Base-by-base conservation (phyloP, 2,329 filamentous ascomycete species). In the Paradendryphiella salina region DNA sequence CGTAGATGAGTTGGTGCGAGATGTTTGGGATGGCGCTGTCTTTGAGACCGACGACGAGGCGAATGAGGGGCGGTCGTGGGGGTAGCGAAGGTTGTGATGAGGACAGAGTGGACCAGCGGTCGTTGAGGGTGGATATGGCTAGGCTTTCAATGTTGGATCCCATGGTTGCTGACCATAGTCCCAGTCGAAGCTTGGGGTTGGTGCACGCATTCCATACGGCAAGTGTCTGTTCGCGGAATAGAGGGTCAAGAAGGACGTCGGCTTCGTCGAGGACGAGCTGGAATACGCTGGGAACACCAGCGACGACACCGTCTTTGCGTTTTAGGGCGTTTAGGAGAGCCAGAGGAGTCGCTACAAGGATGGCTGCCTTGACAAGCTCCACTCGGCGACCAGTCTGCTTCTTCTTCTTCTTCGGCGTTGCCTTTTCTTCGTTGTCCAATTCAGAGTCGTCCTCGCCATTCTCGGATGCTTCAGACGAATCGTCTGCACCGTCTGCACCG, bases 151-250 rank as follows among this genome's bases (percentile, higher is more conserved):
- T 89, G 62, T 87, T 94, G 13, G 93, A 96, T 3, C 89, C 90
- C 86, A 99, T 96, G 0, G 94, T 99, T 11, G 94, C 94, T 11
- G 94, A 97, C 91, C 93, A 99, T 53, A 96, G 85, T 8, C 88
- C 90, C 3, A 90, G 80, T 18, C 85, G 83, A 7, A 97, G 78
- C n/a, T 80, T 75, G 3, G 83, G 79, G 60, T 86, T 85, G 2
- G 79, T 85, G 71, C 93, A 93, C 3, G 88, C 83, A 34, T 84
- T 82, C 91, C 92, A 96, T 56, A 97, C 86, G 3, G 82, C 82
- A 31, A 95, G 78, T 0, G 91, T 96, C 72, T 96, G 91, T 17
- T 94, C 88, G 50, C 89, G 84, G 77, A 99, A 99, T 4, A 96
- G 79, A 13, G 89, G 86, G 64, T 97, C 92, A 9, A 99, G 82